Evolutionary conservation across 78 protist genomes (phyloP).

Genomic region (Neovahlkampfia damariscottae): DNA sequence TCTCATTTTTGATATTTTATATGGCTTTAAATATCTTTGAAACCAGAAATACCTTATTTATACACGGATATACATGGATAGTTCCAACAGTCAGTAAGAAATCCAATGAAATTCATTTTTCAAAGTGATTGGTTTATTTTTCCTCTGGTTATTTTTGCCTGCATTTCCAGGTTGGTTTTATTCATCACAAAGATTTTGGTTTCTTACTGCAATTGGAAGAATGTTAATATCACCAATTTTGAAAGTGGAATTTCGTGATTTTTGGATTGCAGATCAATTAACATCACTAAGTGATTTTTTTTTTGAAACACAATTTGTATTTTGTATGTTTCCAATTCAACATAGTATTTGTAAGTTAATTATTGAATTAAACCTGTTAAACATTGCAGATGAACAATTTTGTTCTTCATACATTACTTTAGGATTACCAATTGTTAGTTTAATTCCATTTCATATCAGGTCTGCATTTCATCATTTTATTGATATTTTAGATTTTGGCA

Average conservation of each 20-base stretch:
- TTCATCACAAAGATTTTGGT: neutral
- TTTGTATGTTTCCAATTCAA: neutral
- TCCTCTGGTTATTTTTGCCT: too few relatives aligned
- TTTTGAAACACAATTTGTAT: neutral
- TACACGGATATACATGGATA: too few relatives aligned
- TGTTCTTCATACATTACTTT: neutral
- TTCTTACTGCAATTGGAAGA: neutral
- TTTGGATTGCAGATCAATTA: neutral
- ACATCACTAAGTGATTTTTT: neutral
- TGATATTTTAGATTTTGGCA: neutral
- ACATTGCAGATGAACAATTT: neutral
- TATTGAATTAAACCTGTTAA: neutral
- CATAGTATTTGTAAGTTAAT: neutral
- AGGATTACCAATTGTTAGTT: neutral
- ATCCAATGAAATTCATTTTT: too few relatives aligned
- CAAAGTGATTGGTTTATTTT: too few relatives aligned
- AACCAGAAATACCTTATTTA: too few relatives aligned
- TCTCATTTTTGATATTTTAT: too few relatives aligned
- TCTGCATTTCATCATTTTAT: neutral
- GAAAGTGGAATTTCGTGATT: neutral
- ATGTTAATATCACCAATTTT: neutral
- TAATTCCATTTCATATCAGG: neutral
- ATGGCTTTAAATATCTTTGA: too few relatives aligned
- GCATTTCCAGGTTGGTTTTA: too few relatives aligned
- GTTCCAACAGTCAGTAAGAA: too few relatives aligned